Percentiles rank a stretch among this genome's conserved stretches.
Evolutionary conservation across 2,329 filamentous ascomycete species (phyloP).

Genomic region (Emericellopsis atlantica): DNA sequence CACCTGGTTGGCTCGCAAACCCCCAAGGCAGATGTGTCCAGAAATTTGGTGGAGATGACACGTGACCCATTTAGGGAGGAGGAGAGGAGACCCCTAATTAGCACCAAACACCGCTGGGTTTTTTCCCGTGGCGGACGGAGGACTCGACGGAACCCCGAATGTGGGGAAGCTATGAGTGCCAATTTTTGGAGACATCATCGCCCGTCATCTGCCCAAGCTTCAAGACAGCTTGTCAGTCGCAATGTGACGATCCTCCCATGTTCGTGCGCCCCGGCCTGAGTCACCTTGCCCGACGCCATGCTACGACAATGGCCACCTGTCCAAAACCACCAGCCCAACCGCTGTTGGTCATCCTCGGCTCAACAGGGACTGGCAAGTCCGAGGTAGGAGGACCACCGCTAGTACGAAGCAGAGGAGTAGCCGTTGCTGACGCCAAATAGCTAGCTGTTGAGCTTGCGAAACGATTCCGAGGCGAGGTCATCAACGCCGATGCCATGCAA

Average conservation of each 20-base stretch:
- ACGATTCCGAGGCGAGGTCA: slow-evolving; percentile 79
- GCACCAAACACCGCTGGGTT: background rate
- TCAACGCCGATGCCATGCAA: slow-evolving; percentile 98
- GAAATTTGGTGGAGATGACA: slow-evolving; percentile 18
- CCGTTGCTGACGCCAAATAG: slow-evolving; percentile 26
- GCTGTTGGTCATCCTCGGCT: slow-evolving; percentile 71
- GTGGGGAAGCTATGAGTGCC: too few species aligned
- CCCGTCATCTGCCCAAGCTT: too few species aligned
- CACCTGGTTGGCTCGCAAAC: slow-evolving; percentile 1
- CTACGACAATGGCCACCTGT: slow-evolving; percentile 23
- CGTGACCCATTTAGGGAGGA: slow-evolving; percentile 3
- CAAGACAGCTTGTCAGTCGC: too few species aligned
- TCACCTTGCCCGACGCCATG: slow-evolving; percentile 16
- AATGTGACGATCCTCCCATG: slow-evolving; percentile 8
- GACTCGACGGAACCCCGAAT: background rate
- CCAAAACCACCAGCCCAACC: slow-evolving; percentile 35
- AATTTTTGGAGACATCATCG: too few species aligned
- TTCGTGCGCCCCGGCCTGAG: slow-evolving; percentile 9
- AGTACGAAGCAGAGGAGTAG: too few species aligned
- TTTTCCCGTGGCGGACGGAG: background rate
- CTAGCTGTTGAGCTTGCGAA: slow-evolving; percentile 79
- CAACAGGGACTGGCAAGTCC: slow-evolving; percentile 89
- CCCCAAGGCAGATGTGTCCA: slow-evolving; percentile 31
- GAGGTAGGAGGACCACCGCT: slow-evolving; percentile 44
- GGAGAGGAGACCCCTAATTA: slow-evolving; percentile 1